Base-by-base conservation (phyloP, 2,329 filamentous ascomycete genomes). In the Arachnomyces sp. region DNA sequence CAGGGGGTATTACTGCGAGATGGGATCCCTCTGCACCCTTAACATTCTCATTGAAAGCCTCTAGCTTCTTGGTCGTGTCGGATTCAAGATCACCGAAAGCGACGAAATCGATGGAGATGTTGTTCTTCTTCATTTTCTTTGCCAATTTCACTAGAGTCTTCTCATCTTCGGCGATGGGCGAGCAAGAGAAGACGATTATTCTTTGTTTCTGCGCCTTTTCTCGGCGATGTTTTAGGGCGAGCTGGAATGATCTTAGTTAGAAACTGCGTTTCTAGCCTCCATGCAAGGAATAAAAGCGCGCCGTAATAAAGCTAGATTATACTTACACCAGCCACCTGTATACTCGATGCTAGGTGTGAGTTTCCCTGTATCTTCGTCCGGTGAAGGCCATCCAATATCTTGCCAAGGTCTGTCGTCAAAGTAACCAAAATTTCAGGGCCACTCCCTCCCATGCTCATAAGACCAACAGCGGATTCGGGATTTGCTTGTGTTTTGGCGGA, bases 111-210 rank as follows among this genome's bases (percentile, higher is more conserved):
- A 98, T 86, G 46, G 82, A 86, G 45, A 95, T 86, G 58, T 86
- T 90, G 65, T 83, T 84, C 77, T 98, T 98, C 80, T 96, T 96
- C 88, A 96, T 93, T 71, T 92, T 93, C 73, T 92, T 94, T 33
- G 92, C 89, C 21, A 98, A 76, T 59, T 86, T 86, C 47, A 89
- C 77, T 37, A 98, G 78, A 39, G 84, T 80, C 69, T 92, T 92
- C 65, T 95, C 85, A 49, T 86, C 83, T 59, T 98, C 92, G 46
- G 81, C 76, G 57, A 96, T 82, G 18, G 89, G 85, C 31, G 88
- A 95, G 75, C 92, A 98, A 48, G 89, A 84, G 65, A 98, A 95
- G 45, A 93, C 88, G 66, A 98, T 84, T 73, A 98, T 94, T 52
- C 92, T 85, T 74, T 95, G 89, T 54, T 87, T 81, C 69, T 96